phyloP scores from a whole-genome alignment of 345 rosid genomes.

The Euphorbia pulcherrima region DNA sequence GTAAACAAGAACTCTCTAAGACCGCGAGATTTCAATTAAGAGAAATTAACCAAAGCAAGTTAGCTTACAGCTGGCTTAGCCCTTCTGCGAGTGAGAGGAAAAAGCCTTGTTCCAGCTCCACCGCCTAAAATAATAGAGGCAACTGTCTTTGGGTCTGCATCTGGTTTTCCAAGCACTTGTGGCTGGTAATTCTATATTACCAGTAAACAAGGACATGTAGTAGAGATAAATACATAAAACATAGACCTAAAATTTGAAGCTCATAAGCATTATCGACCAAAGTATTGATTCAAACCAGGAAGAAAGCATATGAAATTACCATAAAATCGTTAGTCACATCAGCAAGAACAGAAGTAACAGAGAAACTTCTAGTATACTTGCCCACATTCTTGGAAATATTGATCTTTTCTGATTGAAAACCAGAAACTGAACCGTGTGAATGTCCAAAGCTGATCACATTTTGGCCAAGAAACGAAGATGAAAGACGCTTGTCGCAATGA shows the following conservation, averaged over 20 bases:
- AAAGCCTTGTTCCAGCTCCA: slow-evolving; percentile 78
- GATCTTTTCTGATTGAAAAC: slow-evolving; percentile 27
- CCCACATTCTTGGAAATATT: slow-evolving; percentile 18
- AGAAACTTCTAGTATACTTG: slow-evolving; percentile 23
- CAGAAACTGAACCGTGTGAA: slow-evolving; percentile 17
- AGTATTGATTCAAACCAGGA: not conserved
- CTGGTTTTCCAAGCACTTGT: slow-evolving; percentile 33
- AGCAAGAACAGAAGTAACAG: slow-evolving; percentile 39
- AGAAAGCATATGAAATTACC: slow-evolving; percentile 31
- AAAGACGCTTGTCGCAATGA: slow-evolving; percentile 19
- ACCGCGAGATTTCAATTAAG: not conserved
- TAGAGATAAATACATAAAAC: not conserved
- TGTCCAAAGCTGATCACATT: slow-evolving; percentile 13
- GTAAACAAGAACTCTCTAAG: not conserved
- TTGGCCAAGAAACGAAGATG: slow-evolving; percentile 37
- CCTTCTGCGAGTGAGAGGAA: slow-evolving; percentile 65
- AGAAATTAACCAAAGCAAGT: not conserved
- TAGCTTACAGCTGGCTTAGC: slow-evolving; percentile 82
- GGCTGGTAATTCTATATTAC: slow-evolving; percentile 39
- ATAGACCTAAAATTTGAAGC: slow-evolving; percentile 1
- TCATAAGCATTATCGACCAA: not conserved
- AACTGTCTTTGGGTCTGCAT: slow-evolving; percentile 67
- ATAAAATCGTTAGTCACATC: slow-evolving; percentile 49
- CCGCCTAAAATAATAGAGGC: slow-evolving; percentile 86
- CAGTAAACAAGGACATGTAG: not conserved